Evolutionary conservation across 2,329 filamentous ascomycete species (phyloP).

Genomic region (Colletotrichum aenigma): DNA sequence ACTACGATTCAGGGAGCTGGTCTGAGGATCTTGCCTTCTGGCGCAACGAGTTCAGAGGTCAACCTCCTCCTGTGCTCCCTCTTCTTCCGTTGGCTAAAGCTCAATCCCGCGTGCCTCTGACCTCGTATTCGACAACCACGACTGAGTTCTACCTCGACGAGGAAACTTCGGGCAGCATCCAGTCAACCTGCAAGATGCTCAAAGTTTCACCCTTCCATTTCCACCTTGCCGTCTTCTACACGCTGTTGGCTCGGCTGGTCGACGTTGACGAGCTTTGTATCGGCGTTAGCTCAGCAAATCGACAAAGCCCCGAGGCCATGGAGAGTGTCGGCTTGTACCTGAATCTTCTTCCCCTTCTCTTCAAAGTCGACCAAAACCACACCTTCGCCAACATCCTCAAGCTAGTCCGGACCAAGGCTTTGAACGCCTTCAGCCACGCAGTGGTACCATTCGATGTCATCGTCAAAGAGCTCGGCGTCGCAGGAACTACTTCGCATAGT

Average conservation of each 20-base stretch:
- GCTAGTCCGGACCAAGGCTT: not conserved
- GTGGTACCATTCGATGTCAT: slow-evolving; percentile 53
- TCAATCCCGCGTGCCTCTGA: not conserved
- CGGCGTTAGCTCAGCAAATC: slow-evolving; percentile 51
- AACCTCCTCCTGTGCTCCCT: not conserved
- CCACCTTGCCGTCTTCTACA: slow-evolving; percentile 41
- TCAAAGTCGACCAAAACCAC: slow-evolving; percentile 25
- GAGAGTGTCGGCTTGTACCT: slow-evolving; percentile 49
- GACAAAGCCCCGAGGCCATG: slow-evolving; percentile 30
- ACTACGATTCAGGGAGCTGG: not conserved
- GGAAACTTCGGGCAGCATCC: not conserved
- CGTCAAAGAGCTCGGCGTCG: slow-evolving; percentile 44
- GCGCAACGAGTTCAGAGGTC: not conserved
- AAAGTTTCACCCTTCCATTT: slow-evolving; percentile 44
- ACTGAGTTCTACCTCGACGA: not conserved
- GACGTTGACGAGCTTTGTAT: slow-evolving; percentile 43
- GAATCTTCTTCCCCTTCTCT: slow-evolving; percentile 52
- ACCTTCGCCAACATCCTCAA: not conserved
- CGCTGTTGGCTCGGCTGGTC: not conserved
- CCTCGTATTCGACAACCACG: not conserved
- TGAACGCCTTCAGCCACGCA: slow-evolving; percentile 45
- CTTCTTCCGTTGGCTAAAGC: not conserved
- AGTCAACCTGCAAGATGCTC: not conserved
- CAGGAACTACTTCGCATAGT: slow-evolving; percentile 38
- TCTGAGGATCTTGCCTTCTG: not conserved